These are phyloP conservation scores for Arthrobotrys conoides DNA, from an alignment of 2,329 filamentous ascomycete species.

Conservation along the genomic window DNA sequence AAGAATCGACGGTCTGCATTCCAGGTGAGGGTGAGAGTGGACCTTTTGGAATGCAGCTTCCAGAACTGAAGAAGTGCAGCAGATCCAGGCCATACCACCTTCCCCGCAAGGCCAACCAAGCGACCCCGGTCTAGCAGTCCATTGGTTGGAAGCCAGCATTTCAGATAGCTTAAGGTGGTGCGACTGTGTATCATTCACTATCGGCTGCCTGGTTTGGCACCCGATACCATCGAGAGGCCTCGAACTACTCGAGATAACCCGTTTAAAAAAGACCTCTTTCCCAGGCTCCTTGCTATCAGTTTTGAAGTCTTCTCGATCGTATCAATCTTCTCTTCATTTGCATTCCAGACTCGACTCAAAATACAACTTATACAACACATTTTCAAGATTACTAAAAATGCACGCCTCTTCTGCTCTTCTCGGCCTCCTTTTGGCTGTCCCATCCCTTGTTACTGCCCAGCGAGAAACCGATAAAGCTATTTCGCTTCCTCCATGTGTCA, in stretches of 20 bases:
- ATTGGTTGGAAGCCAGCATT: constrained; percentile 21
- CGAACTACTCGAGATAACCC: constrained; percentile 16
- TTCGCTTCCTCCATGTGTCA: constrained; percentile 45
- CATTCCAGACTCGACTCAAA: background rate
- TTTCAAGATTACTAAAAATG: constrained; percentile 10
- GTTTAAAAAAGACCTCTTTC: constrained; percentile 28
- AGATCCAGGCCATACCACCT: constrained; percentile 48
- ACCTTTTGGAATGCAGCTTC: constrained; percentile 49
- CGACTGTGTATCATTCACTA: constrained; percentile 20
- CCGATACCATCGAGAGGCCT: background rate
- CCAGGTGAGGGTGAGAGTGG: background rate
- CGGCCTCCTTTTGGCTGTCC: constrained; percentile 14
- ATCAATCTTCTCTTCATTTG: background rate
- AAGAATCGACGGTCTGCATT: constrained; percentile 16
- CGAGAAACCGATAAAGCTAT: constrained; percentile 29
- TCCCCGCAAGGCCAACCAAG: constrained; percentile 43
- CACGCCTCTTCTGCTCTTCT: constrained; percentile 24
- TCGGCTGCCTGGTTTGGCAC: constrained; percentile 15
- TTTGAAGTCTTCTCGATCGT: background rate
- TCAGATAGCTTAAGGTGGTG: constrained; percentile 27
- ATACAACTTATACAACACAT: constrained; percentile 31
- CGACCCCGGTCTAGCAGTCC: constrained; percentile 14
- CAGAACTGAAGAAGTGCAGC: constrained; percentile 47
- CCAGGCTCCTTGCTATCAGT: constrained; percentile 12
- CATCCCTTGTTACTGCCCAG: constrained; percentile 32